Conservation (phyloP, 106 monocot species). For the Xerophyta viscosa region DNA sequence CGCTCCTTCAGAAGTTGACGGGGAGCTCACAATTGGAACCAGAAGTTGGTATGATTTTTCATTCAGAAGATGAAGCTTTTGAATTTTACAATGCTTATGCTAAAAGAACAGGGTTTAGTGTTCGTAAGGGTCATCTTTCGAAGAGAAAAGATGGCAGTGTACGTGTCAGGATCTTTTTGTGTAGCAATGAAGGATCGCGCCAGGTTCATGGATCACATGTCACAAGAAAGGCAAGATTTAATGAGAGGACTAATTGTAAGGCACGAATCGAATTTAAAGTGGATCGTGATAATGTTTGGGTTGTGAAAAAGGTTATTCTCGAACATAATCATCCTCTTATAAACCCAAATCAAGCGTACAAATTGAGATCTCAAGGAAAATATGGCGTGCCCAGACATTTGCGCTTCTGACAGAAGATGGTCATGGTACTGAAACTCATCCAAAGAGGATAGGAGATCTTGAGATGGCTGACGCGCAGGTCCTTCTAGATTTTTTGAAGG, state of each 20-base stretch:
- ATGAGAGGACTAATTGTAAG: slow-evolving; percentile 58
- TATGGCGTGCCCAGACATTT: slow-evolving; percentile 18
- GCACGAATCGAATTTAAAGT: slow-evolving; percentile 62
- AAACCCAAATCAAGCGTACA: slow-evolving; percentile 33
- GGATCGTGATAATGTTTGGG: slow-evolving; percentile 33
- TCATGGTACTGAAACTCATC: slow-evolving; percentile 18
- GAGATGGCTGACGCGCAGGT: slow-evolving; percentile 49
- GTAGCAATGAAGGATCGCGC: slow-evolving; percentile 54
- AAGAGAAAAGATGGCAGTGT: slow-evolving; percentile 55
- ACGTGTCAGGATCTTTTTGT: slow-evolving; percentile 45
- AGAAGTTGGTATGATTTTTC: slow-evolving; percentile 58
- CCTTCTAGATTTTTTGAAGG: slow-evolving; percentile 48
- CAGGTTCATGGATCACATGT: slow-evolving; percentile 42
- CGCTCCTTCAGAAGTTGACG: neutral
- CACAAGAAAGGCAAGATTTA: slow-evolving; percentile 46
- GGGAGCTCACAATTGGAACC: slow-evolving; percentile 28
- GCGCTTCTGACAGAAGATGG: slow-evolving; percentile 11
- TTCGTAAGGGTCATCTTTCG: slow-evolving; percentile 55
- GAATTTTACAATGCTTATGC: slow-evolving; percentile 53
- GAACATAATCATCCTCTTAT: slow-evolving; percentile 57
- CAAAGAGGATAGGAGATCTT: slow-evolving; percentile 43
- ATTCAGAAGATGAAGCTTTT: slow-evolving; percentile 63
- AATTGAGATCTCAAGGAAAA: slow-evolving; percentile 52
- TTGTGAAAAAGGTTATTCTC: slow-evolving; percentile 46
- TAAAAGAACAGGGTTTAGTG: slow-evolving; percentile 50